These are phyloP conservation scores for Cladophialophora yegresii DNA, from an alignment of 2,329 filamentous ascomycete species.

Conservation along the genomic window DNA sequence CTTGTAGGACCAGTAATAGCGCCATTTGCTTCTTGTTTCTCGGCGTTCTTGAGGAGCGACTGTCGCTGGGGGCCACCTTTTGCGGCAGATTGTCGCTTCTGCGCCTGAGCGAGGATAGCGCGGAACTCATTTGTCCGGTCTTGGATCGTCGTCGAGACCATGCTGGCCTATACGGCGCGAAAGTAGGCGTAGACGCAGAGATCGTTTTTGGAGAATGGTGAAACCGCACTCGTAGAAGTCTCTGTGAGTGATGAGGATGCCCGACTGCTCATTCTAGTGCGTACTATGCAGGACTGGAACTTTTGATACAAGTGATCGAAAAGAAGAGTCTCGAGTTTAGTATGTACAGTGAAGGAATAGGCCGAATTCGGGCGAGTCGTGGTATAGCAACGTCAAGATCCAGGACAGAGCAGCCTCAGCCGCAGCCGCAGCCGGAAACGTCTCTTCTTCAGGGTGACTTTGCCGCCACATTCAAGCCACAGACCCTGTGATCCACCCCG, in stretches of 20 bases:
- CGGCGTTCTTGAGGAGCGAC: slow-evolving; percentile 72
- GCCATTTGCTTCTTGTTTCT: slow-evolving; percentile 62
- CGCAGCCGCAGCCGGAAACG: slow-evolving; percentile 17
- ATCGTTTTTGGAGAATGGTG: neutral
- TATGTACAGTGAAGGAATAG: slow-evolving; percentile 20
- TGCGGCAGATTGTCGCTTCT: slow-evolving; percentile 72
- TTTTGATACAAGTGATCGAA: slow-evolving; percentile 6
- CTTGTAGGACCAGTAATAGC: slow-evolving; percentile 53
- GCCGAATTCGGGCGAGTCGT: neutral
- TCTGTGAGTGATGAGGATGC: neutral
- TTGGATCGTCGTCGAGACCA: slow-evolving; percentile 74
- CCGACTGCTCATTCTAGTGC: slow-evolving; percentile 12
- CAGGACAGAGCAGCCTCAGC: neutral
- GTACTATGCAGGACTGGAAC: neutral
- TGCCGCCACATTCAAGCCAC: slow-evolving; percentile 4
- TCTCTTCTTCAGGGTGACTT: slow-evolving; percentile 6
- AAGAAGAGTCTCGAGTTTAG: neutral
- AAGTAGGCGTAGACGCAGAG: neutral
- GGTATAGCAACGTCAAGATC: neutral
- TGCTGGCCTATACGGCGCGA: slow-evolving; percentile 36
- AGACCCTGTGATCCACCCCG: neutral
- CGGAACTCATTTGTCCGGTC: slow-evolving; percentile 96
- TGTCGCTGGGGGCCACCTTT: slow-evolving; percentile 79
- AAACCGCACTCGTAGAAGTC: neutral
- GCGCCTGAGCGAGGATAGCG: slow-evolving; percentile 82